Evolutionary conservation across 257 asterid genomes (phyloP).

Genomic region (Penstemon newberryi): DNA sequence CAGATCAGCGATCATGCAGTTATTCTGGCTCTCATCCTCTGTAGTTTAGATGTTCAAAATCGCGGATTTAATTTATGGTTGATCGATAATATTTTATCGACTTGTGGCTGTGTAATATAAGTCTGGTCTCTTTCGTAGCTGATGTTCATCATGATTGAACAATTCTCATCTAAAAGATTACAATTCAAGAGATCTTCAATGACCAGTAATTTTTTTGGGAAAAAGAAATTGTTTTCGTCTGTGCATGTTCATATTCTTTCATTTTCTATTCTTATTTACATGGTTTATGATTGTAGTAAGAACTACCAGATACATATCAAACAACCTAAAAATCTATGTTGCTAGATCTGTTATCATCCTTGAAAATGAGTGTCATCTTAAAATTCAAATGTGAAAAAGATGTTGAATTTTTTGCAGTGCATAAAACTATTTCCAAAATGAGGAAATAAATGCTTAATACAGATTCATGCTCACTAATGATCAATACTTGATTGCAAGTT

Average conservation of each 20-base stretch:
- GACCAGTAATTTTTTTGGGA: background rate
- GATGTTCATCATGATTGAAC: background rate
- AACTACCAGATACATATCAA: no score
- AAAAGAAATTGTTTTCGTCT: background rate
- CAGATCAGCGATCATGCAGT: background rate
- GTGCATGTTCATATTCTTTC: background rate
- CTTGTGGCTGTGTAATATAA: slow-evolving; percentile 17
- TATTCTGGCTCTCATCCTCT: slow-evolving; percentile 13
- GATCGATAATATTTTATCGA: slow-evolving; percentile 11
- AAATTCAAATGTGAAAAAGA: no score
- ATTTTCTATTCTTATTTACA: no score
- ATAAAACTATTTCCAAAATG: no score
- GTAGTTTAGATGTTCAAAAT: slow-evolving; percentile 11
- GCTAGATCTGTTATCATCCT: no score
- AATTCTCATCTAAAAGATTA: background rate
- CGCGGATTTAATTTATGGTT: slow-evolving; percentile 1
- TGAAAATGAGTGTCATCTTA: no score
- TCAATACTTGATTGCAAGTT: no score
- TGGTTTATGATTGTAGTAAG: no score
- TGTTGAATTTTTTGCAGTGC: no score
- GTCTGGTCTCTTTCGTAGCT: background rate
- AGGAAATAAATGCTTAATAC: no score
- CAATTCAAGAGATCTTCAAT: background rate
- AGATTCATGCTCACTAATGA: no score
- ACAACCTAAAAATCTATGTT: no score